A percentile compares a stretch with the other conserved stretches of the same genome.
Conservation (phyloP, 371 early-diverging fungal species). For the Dentiscutata heterogama region DNA sequence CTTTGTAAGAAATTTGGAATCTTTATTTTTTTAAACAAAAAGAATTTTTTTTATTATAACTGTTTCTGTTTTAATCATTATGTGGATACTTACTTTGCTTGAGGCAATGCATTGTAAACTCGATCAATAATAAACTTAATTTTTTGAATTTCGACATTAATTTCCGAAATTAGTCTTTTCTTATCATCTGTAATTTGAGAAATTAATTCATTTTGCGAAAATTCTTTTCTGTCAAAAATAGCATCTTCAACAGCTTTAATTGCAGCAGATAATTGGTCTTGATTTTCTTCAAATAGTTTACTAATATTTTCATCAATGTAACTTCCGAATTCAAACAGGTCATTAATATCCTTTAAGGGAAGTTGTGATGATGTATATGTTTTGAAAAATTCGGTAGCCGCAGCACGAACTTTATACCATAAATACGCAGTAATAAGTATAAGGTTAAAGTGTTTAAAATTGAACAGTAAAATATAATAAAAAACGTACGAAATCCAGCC, state of each 20-base stretch:
- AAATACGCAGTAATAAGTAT: neutral
- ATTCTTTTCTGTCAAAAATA: neutral
- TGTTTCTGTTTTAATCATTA: too few species aligned
- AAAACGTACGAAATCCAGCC: conserved; percentile 10
- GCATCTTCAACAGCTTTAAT: neutral
- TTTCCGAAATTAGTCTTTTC: neutral
- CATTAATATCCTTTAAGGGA: neutral
- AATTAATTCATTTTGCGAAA: neutral
- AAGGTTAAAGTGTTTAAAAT: neutral
- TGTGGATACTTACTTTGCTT: too few species aligned
- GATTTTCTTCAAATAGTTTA: neutral
- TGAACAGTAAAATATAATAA: neutral
- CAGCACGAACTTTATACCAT: neutral
- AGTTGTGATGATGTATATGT: neutral
- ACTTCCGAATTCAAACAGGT: neutral
- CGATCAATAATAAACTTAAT: neutral
- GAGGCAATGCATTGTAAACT: too few species aligned
- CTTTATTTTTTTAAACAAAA: too few species aligned
- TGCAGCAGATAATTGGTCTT: neutral
- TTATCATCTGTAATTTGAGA: neutral
- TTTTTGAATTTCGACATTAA: neutral
- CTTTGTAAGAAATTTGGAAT: too few species aligned
- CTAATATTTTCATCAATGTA: neutral
- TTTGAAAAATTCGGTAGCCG: neutral
- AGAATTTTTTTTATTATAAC: too few species aligned